phyloP scores from a whole-genome alignment of 2,329 filamentous ascomycete species.

The Aspergillus carbonarius region DNA sequence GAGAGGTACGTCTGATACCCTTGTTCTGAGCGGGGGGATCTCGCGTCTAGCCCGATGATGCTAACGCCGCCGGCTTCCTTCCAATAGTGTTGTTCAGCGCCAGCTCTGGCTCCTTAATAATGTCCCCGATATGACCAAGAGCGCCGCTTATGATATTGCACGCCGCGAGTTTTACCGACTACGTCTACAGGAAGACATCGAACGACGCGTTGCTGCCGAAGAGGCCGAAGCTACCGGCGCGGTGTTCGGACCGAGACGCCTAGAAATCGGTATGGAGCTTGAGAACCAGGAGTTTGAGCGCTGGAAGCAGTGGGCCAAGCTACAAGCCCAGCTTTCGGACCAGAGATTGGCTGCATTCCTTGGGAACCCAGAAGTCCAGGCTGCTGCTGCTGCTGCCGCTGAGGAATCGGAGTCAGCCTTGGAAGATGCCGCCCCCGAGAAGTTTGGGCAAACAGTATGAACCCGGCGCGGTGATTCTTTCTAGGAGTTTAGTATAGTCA shows the following conservation, averaged over 20 bases:
- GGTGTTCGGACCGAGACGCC: slow-evolving; percentile 75
- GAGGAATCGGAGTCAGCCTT: slow-evolving; percentile 32
- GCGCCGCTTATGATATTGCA: slow-evolving; percentile 78
- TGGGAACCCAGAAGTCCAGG: slow-evolving; percentile 40
- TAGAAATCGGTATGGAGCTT: slow-evolving; percentile 76
- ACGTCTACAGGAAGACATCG: slow-evolving; percentile 78
- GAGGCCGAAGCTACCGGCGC: slow-evolving; percentile 84
- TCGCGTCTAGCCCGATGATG: not conserved
- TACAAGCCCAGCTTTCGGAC: slow-evolving; percentile 51
- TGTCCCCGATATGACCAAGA: slow-evolving; percentile 56
- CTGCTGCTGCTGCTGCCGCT: slow-evolving; percentile 33
- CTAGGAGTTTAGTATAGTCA: not conserved
- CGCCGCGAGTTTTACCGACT: slow-evolving; percentile 87
- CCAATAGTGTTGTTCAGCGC: slow-evolving; percentile 79
- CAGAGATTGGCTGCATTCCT: slow-evolving; percentile 48
- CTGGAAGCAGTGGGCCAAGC: slow-evolving; percentile 79
- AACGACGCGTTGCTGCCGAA: slow-evolving; percentile 78
- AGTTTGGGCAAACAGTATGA: not conserved
- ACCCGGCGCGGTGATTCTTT: not conserved
- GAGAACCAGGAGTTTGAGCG: slow-evolving; percentile 77
- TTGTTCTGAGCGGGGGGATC: not conserved
- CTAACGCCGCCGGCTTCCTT: slow-evolving; percentile 14
- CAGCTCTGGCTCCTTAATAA: slow-evolving; percentile 81
- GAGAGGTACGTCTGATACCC: slow-evolving; percentile 63
- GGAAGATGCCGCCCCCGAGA: not conserved